These are phyloP conservation scores for Piper betle DNA, from an alignment of 164 flowering plant species.

Conservation along the genomic window DNA sequence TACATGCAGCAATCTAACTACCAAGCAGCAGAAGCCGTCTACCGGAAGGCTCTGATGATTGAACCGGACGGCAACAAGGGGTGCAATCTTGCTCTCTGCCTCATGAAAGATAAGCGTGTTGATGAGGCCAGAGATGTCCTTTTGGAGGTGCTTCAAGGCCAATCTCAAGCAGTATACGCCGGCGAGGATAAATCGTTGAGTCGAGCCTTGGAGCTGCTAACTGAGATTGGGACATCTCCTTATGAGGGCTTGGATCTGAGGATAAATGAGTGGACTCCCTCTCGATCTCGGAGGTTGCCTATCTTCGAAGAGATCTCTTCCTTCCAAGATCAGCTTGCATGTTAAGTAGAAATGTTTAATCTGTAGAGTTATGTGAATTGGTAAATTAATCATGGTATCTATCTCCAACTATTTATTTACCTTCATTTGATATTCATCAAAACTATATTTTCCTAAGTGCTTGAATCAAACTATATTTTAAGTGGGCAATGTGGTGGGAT, in stretches of 20 bases:
- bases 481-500: too few species aligned
- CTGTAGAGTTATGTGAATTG: too few species aligned
- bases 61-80: constrained; percentile 85
- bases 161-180: constrained; percentile 14
- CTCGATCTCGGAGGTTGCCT: constrained; percentile 57
- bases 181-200: constrained; percentile 30
- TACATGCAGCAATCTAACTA: constrained; percentile 74
- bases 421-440: too few species aligned
- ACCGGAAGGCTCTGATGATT: constrained; percentile 64
- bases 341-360: too few species aligned
- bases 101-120: constrained; percentile 44
- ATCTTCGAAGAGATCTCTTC: constrained; percentile 76
- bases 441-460: too few species aligned
- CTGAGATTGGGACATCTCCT: constrained; percentile 27
- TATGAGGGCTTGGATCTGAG: constrained; percentile 29
- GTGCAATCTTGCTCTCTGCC: constrained; percentile 53
- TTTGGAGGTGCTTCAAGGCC: constrained; percentile 32
- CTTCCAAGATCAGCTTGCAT: constrained; percentile 64
- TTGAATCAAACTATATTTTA: too few species aligned
- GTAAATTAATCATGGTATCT: too few species aligned
- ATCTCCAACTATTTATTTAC: too few species aligned
- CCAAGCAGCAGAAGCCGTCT: constrained; percentile 66
- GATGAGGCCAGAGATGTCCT: constrained; percentile 42
- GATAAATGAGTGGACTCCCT: constrained; percentile 32
- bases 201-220: constrained; percentile 48